A percentile compares a stretch with the other conserved stretches of the same genome.
These are phyloP conservation scores for Dunaliella sp. DNA, from an alignment of 139 green algal genomes.

Conservation along the genomic window DNA sequence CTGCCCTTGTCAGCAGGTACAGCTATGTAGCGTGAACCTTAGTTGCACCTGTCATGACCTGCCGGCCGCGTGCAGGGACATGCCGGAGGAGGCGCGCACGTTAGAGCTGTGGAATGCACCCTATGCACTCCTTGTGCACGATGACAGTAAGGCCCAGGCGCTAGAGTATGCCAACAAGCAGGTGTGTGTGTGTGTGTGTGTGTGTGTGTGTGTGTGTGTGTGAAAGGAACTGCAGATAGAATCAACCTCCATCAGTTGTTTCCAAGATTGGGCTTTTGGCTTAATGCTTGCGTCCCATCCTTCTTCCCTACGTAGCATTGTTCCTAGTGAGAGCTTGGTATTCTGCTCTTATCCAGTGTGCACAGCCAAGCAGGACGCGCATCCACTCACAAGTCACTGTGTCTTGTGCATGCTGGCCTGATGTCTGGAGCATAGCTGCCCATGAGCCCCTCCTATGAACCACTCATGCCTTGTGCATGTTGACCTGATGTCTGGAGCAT, in stretches of 20 bases:
- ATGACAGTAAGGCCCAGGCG: constrained; percentile 31
- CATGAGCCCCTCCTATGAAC: no score
- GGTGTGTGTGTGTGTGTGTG: background rate
- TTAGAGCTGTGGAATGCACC: constrained; percentile 38
- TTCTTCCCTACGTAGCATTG: no score
- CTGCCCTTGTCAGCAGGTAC: no score
- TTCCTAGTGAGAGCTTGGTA: background rate
- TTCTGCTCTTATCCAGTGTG: background rate
- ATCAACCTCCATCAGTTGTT: background rate
- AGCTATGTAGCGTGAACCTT: no score
- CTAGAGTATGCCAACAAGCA: constrained; percentile 51
- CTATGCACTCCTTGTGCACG: constrained; percentile 45
- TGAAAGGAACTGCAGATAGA: background rate
- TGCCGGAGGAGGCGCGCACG: constrained; percentile 41
- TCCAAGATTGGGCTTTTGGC: background rate
- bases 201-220: background rate
- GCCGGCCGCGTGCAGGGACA: no score
- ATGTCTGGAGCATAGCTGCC: no score
- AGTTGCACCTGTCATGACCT: no score
- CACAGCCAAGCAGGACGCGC: background rate
- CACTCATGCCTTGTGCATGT: no score
- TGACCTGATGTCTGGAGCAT: no score
- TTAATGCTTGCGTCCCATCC: background rate
- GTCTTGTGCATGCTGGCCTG: no score
- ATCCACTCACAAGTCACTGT: no score